Base-by-base conservation (phyloP, 116 monocot species). In the Trichopus zeylanicus region DNA sequence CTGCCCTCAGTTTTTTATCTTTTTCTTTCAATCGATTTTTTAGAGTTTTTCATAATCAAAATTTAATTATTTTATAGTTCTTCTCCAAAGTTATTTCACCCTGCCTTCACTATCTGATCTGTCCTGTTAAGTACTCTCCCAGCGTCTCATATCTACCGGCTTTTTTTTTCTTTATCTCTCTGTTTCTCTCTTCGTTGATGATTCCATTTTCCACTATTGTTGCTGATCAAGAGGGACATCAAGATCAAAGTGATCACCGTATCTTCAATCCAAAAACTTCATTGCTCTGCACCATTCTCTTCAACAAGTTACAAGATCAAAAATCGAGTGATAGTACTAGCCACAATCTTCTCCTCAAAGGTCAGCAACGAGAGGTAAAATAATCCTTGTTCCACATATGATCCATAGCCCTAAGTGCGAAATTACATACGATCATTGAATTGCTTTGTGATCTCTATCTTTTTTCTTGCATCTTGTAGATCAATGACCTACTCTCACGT, bases 171-270 rank as follows among this genome's bases (percentile, higher is more conserved):
- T n/a, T n/a, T n/a, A n/a, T n/a, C n/a, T n/a, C n/a, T n/a, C n/a
- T n/a, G n/a, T n/a, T n/a, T n/a, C n/a, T n/a, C n/a, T n/a, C n/a
- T n/a, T n/a, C n/a, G n/a, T n/a, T n/a, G n/a, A n/a, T n/a, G n/a
- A n/a, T n/a, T n/a, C n/a, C n/a, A n/a, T n/a, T n/a, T n/a, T n/a
- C n/a, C n/a, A n/a, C n/a, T n/a, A n/a, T n/a, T n/a, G n/a, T n/a
- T n/a, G n/a, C n/a, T n/a, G n/a, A n/a, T n/a, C n/a, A n/a, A 0
- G 12, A 1, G 86, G 80, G 26, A 75, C 68, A 62, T 92, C 87
- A 10, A 87, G 42, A 12, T 42, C 42, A 42, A 42, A 42, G 42
- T 42, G 42, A 42, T 42, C 42, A 42, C n/a, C 42, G n/a, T 42
- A 13, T 18, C 42, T 42, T 42, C 42, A 42, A 42, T n/a, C 42